A percentile compares a stretch with the other conserved stretches of the same genome.
phyloP scores from a whole-genome alignment of 1,139 yeast species.

The Kurtzmaniella quercitrusa region DNA sequence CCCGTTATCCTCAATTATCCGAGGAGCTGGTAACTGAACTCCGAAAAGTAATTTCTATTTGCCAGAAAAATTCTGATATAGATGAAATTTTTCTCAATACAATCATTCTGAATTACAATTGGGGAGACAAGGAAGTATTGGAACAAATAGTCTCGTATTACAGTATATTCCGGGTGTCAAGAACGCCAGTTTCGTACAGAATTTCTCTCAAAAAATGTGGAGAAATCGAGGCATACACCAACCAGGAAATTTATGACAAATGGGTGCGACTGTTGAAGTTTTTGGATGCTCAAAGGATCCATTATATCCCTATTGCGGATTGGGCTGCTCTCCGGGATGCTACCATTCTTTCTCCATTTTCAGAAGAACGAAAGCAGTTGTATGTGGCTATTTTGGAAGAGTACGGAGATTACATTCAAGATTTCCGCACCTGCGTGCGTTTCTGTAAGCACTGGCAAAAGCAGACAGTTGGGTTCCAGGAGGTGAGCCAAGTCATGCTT shows the following conservation, averaged over 20 bases:
- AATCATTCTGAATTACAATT: conserved; percentile 61
- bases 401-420: conserved; percentile 45
- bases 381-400: conserved; percentile 57
- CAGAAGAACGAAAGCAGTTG: conserved; percentile 46
- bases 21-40: conserved; percentile 21
- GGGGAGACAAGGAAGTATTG: conserved; percentile 66
- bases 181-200: conserved; percentile 72
- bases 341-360: conserved; percentile 48
- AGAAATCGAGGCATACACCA: conserved; percentile 48
- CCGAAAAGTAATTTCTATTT: neutral
- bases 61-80: conserved; percentile 51
- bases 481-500: conserved; percentile 13
- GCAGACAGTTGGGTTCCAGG: conserved; percentile 18
- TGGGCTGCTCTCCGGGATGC: conserved; percentile 86
- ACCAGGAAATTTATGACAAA: conserved; percentile 49
- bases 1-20: conserved; percentile 49
- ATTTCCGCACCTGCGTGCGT: conserved; percentile 24
- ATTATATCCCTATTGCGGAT: conserved; percentile 74
- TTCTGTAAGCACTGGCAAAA: conserved; percentile 34
- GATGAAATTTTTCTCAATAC: conserved; percentile 82
- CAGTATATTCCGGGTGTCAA: conserved; percentile 51
- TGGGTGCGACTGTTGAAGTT: conserved; percentile 58
- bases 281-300: conserved; percentile 52
- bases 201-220: conserved; percentile 75
- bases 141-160: conserved; percentile 63